Evolutionary conservation across 1,284 basidiomycete species (phyloP).

Genomic region (Tremellales sp.): DNA sequence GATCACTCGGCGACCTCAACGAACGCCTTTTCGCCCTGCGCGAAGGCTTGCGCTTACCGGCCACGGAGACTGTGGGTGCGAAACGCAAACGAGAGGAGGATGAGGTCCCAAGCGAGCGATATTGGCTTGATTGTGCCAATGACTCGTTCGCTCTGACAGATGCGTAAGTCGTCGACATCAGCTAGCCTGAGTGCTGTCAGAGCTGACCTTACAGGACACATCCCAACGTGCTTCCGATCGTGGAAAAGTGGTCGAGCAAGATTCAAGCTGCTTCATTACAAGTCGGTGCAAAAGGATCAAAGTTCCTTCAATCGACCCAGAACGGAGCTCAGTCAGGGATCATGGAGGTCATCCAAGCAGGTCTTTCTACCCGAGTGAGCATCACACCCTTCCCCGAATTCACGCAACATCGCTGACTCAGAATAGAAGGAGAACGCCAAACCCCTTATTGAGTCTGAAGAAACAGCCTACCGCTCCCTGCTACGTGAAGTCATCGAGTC

Average conservation of each 20-base stretch:
- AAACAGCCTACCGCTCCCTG: conserved; percentile 84
- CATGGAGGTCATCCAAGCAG: conserved; percentile 39
- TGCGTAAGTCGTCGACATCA: conserved; percentile 28
- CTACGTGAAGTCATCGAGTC: conserved; percentile 80
- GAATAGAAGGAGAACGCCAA: conserved; percentile 20
- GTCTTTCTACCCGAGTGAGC: conserved; percentile 33
- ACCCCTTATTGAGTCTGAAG: conserved; percentile 59
- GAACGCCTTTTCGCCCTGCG: conserved; percentile 60
- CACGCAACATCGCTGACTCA: not conserved
- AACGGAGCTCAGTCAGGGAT: conserved; percentile 46
- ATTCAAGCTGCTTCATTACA: conserved; percentile 75
- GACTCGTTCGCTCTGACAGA: conserved; percentile 36
- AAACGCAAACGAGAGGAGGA: conserved; percentile 23
- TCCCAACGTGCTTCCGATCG: conserved; percentile 64
- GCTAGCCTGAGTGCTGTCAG: too few species aligned
- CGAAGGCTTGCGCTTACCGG: conserved; percentile 50
- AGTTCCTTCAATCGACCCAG: conserved; percentile 62
- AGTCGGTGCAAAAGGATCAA: conserved; percentile 38
- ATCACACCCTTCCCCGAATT: not conserved
- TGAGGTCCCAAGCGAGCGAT: conserved; percentile 21
- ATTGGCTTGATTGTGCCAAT: conserved; percentile 32
- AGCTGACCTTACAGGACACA: conserved; percentile 55
- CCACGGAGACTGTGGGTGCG: conserved; percentile 13
- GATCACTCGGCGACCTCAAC: conserved; percentile 31
- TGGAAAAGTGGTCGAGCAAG: conserved; percentile 89